These are phyloP conservation scores for Ustilago nuda DNA, from an alignment of 1,284 basidiomycete species.

Conservation along the genomic window DNA sequence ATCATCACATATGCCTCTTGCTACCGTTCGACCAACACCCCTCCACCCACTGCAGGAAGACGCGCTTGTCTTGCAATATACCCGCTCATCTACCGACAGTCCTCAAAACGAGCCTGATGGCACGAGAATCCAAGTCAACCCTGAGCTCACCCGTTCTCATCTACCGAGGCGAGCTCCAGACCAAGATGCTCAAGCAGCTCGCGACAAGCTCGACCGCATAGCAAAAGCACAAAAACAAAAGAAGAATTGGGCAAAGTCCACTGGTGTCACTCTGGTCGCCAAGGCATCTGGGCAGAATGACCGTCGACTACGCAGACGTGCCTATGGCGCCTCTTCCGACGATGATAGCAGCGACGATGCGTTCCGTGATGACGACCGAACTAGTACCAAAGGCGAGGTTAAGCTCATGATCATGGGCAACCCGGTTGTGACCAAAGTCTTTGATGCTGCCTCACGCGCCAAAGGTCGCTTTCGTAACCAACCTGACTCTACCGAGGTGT, in stretches of 20 bases:
- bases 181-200: slow-evolving; percentile 37
- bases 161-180: slow-evolving; percentile 29
- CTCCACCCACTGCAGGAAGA: slow-evolving; percentile 39
- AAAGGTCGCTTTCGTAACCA: slow-evolving; percentile 25
- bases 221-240: slow-evolving; percentile 40
- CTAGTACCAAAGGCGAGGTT: slow-evolving; percentile 36
- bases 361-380: slow-evolving; percentile 1
- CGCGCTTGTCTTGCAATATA: slow-evolving; percentile 33
- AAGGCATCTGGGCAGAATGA: slow-evolving; percentile 27
- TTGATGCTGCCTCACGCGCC: slow-evolving; percentile 23
- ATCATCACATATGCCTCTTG: slow-evolving; percentile 6
- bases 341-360: slow-evolving; percentile 23
- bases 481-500: slow-evolving; percentile 25
- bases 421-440: slow-evolving; percentile 44
- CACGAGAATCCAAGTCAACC: not conserved
- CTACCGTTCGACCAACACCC: slow-evolving; percentile 29
- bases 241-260: slow-evolving; percentile 41
- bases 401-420: slow-evolving; percentile 57
- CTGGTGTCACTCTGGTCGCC: slow-evolving; percentile 29
- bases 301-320: slow-evolving; percentile 26
- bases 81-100: slow-evolving; percentile 32
- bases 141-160: slow-evolving; percentile 1
- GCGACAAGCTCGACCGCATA: slow-evolving; percentile 50
- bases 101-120: not conserved
- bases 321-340: slow-evolving; percentile 34